Percentiles rank a stretch among this genome's conserved stretches.
phyloP scores from a whole-genome alignment of 2,329 filamentous ascomycete species.

The Colletotrichum karsti region DNA sequence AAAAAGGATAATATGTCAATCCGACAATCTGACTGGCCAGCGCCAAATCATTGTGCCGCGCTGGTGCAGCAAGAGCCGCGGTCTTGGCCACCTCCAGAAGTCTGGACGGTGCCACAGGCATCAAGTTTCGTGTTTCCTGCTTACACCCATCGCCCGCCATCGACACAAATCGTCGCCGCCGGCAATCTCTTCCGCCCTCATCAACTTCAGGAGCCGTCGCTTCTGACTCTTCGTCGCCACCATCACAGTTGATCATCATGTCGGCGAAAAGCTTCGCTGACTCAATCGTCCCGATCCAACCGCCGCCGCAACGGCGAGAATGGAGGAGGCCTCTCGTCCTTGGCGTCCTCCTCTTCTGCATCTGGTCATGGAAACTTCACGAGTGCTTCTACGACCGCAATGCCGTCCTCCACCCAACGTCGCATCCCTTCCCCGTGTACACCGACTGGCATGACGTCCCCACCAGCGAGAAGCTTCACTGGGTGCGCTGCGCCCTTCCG shows the following conservation, averaged over 20 bases:
- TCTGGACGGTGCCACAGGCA: not conserved
- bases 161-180: not conserved
- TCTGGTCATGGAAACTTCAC: slow-evolving; percentile 17
- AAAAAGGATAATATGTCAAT: not conserved
- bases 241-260: not conserved
- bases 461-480: slow-evolving; percentile 52
- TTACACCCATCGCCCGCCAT: not conserved
- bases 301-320: not conserved
- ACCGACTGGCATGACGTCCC: slow-evolving; percentile 43
- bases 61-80: not conserved
- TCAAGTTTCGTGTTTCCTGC: not conserved
- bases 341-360: slow-evolving; percentile 2
- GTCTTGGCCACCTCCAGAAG: not conserved
- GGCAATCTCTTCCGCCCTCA: no score
- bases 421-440: slow-evolving; percentile 3
- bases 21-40: not conserved
- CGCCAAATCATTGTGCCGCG: not conserved
- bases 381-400: slow-evolving; percentile 1
- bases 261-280: slow-evolving; percentile 24
- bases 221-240: not conserved
- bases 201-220: no score
- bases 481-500: slow-evolving; percentile 49
- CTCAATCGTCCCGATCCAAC: slow-evolving; percentile 1
- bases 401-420: not conserved
- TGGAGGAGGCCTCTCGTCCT: slow-evolving; percentile 15